These are phyloP conservation scores for Stevia rebaudiana DNA, from an alignment of 140 eudicot genomes.

Conservation along the genomic window DNA sequence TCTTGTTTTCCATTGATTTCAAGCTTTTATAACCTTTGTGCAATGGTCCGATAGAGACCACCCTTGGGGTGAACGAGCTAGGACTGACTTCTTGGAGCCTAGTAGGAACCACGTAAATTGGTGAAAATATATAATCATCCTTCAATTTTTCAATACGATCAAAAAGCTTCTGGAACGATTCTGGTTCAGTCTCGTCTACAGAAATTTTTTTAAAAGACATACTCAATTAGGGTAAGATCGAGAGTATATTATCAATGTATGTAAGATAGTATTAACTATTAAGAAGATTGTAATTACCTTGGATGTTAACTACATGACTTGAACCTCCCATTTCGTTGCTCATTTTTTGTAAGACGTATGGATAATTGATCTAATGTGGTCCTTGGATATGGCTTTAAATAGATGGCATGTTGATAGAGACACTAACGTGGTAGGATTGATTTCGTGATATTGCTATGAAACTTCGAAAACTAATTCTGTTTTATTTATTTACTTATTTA, in stretches of 20 bases:
- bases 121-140: background rate
- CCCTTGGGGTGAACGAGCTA: background rate
- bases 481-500: too few relatives aligned
- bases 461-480: too few relatives aligned
- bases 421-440: too few relatives aligned
- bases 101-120: conserved; percentile 3
- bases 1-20: background rate
- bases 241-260: too few relatives aligned
- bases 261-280: too few relatives aligned
- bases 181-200: too few relatives aligned
- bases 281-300: background rate
- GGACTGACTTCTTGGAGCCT: background rate
- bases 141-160: background rate
- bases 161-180: too few relatives aligned
- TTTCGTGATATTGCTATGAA: too few relatives aligned
- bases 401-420: too few relatives aligned
- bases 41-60: conserved; percentile 19
- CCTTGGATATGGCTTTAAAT: too few relatives aligned
- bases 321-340: background rate
- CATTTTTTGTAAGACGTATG: background rate
- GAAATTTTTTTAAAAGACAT: too few relatives aligned
- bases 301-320: background rate
- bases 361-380: background rate
- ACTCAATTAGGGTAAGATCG: too few relatives aligned
- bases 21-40: background rate